Percentiles rank a stretch among this genome's conserved stretches.
phyloP scores from a whole-genome alignment of 1,284 basidiomycete species.

The Ganoderma multipileum region DNA sequence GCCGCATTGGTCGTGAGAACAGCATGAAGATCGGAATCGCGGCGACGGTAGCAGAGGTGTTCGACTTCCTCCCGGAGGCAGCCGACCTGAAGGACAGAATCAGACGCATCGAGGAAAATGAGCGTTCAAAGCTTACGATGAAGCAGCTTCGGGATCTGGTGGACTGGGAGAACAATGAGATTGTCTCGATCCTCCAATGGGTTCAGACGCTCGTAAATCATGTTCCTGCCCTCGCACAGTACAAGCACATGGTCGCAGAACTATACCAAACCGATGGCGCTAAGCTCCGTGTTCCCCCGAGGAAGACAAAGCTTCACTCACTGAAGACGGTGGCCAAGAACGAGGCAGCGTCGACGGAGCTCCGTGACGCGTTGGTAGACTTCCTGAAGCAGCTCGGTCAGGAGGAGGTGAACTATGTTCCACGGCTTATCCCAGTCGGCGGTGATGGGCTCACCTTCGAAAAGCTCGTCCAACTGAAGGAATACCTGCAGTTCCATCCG shows the following conservation, averaged over 20 bases:
- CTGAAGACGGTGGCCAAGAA: background rate
- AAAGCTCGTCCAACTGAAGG: background rate
- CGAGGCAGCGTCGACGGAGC: background rate
- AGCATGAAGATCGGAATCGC: background rate
- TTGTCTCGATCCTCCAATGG: background rate
- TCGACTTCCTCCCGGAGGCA: background rate
- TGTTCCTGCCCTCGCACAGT: background rate
- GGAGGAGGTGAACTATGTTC: background rate
- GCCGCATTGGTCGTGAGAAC: background rate
- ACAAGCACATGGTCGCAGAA: background rate
- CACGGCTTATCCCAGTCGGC: background rate
- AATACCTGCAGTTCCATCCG: background rate
- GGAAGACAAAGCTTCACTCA: background rate
- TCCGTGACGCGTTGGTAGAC: background rate
- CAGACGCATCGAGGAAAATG: background rate
- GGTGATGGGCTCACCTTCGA: background rate
- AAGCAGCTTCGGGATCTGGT: background rate
- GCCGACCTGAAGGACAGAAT: background rate
- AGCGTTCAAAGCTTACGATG: background rate
- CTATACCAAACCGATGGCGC: background rate
- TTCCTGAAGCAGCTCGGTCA: background rate
- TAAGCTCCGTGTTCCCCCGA: background rate
- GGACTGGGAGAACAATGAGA: background rate
- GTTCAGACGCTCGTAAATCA: background rate
- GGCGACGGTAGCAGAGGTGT: background rate